These are phyloP conservation scores for Euclidium syriacum DNA, from an alignment of 345 rosid genomes.

Conservation along the genomic window DNA sequence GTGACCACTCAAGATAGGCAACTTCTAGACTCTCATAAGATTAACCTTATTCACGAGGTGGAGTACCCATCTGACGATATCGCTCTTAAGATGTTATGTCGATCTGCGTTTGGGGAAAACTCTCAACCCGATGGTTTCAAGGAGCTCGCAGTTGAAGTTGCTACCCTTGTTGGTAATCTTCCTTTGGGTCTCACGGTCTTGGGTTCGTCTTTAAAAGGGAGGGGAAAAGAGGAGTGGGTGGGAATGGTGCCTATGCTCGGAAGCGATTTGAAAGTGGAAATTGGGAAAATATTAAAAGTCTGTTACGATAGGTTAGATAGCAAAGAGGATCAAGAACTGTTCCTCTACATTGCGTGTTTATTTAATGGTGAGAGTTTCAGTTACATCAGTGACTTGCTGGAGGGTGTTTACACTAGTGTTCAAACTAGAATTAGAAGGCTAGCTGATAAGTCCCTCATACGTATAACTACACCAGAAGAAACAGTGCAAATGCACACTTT, in stretches of 20 bases:
- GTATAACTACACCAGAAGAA: background rate
- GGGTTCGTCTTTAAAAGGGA: conserved; percentile 6
- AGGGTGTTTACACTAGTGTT: background rate
- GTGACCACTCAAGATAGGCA: background rate
- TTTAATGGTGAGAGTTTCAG: background rate
- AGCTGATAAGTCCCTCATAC: conserved; percentile 14
- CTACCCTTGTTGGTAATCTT: conserved; percentile 14
- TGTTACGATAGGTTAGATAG: conserved; percentile 18
- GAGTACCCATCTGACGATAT: background rate
- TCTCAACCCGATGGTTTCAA: background rate
- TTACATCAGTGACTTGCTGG: background rate
- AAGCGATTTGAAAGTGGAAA: background rate
- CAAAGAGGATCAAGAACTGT: background rate
- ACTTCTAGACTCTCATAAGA: background rate
- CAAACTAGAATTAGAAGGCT: background rate
- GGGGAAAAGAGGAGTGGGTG: conserved; percentile 6
- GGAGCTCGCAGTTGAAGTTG: background rate
- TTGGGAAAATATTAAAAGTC: background rate
- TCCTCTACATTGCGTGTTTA: conserved; percentile 28
- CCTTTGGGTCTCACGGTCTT: conserved; percentile 33
- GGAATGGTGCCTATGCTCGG: background rate
- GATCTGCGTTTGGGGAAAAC: background rate
- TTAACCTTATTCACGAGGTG: background rate
- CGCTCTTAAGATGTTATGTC: conserved; percentile 11
- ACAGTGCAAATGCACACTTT: conserved; percentile 20